A percentile compares a stretch with the other conserved stretches of the same genome.
These are phyloP conservation scores for Neopestalotiopsis sp. DNA, from an alignment of 2,329 filamentous ascomycete species.

Conservation along the genomic window DNA sequence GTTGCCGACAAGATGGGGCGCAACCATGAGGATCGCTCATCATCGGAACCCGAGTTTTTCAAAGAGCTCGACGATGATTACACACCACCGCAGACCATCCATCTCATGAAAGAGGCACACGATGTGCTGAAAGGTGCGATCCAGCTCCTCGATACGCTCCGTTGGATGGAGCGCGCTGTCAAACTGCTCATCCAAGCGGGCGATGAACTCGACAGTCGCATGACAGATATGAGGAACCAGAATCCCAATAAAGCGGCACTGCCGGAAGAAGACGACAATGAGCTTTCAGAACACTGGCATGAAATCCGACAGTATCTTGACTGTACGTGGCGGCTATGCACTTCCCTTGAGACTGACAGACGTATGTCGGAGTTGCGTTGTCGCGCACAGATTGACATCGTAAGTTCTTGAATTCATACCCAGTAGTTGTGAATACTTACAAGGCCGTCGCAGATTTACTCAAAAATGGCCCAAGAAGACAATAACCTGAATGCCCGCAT, in stretches of 20 bases:
- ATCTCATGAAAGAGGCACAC: constrained; percentile 52
- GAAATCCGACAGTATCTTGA: constrained; percentile 53
- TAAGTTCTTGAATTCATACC: constrained; percentile 27
- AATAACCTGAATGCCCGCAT: constrained; percentile 56
- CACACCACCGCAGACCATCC: constrained; percentile 49
- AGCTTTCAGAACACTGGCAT: constrained; percentile 47
- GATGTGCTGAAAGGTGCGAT: constrained; percentile 51
- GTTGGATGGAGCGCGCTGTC: constrained; percentile 52
- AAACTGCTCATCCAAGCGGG: constrained; percentile 49
- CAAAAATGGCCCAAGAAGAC: constrained; percentile 54
- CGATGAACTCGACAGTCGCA: constrained; percentile 44
- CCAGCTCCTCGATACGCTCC: constrained; percentile 49
- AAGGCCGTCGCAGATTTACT: constrained; percentile 43
- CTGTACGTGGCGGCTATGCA: constrained; percentile 47
- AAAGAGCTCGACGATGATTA: constrained; percentile 31
- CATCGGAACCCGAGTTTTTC: not conserved
- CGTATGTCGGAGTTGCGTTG: constrained; percentile 52
- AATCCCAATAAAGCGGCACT: constrained; percentile 15
- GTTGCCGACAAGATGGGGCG: constrained; percentile 31
- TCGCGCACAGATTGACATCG: constrained; percentile 52
- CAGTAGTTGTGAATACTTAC: no score
- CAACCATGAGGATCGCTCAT: not conserved
- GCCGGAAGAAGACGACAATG: constrained; percentile 27
- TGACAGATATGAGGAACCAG: constrained; percentile 28
- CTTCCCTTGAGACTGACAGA: constrained; percentile 49